A percentile compares a stretch with the other conserved stretches of the same genome.
Evolutionary conservation across 768 basidiomycete genomes (phyloP).

Genomic region (Suillus brevipes): DNA sequence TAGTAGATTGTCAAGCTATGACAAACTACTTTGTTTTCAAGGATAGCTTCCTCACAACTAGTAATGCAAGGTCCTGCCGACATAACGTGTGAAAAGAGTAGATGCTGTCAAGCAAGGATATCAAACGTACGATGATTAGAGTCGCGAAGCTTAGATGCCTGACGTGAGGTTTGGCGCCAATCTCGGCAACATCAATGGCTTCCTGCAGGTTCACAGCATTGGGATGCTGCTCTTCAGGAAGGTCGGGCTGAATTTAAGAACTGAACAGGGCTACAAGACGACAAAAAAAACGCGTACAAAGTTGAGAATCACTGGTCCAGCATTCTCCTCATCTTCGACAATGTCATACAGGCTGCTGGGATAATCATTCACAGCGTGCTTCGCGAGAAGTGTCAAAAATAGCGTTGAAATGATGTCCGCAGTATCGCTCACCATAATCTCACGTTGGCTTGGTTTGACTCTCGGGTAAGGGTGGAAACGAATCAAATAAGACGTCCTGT

Average conservation of each 20-base stretch:
- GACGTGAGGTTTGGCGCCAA: neutral
- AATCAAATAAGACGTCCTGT: slow-evolving; percentile 13
- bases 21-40: neutral
- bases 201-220: neutral
- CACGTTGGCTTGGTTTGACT: slow-evolving; percentile 8
- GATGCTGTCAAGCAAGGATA: neutral
- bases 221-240: neutral
- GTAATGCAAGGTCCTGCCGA: neutral
- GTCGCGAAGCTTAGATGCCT: slow-evolving; percentile 1
- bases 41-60: neutral
- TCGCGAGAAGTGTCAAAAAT: slow-evolving; percentile 1
- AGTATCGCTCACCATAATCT: slow-evolving; percentile 6
- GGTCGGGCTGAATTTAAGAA: neutral
- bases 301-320: neutral
- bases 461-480: slow-evolving; percentile 17
- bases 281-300: neutral
- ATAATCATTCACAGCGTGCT: neutral
- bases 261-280: neutral
- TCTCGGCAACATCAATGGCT: slow-evolving; percentile 1
- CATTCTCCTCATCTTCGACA: neutral
- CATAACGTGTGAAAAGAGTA: neutral
- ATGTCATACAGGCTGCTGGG: neutral
- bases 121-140: slow-evolving; percentile 6
- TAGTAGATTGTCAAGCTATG: neutral
- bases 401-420: neutral